Conservation (phyloP, 768 basidiomycete species). For the Pholiota molesta region DNA sequence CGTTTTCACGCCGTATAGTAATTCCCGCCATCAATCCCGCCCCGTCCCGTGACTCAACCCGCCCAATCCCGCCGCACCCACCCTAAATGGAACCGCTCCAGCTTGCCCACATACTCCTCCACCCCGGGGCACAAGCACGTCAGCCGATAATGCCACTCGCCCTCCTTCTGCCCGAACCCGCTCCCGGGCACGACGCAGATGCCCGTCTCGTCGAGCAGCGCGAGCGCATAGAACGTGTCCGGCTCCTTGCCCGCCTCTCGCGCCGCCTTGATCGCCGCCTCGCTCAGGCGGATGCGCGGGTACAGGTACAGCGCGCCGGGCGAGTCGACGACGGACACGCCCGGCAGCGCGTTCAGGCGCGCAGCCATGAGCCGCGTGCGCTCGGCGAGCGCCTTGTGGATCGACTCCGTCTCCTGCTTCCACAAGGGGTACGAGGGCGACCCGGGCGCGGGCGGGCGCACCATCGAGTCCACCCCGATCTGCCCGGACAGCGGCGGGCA, state of each 20-base stretch:
- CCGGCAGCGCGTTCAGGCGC: constrained; percentile 80
- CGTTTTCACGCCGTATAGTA: too few species aligned
- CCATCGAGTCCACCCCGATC: too few species aligned
- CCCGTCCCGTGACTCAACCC: too few species aligned
- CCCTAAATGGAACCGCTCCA: constrained; percentile 55
- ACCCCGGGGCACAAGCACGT: constrained; percentile 95
- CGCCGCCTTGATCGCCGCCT: constrained; percentile 76
- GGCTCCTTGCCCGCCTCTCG: constrained; percentile 72
- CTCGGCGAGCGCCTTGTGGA: too few species aligned
- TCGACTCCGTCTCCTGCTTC: too few species aligned
- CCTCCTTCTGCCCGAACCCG: constrained; percentile 93
- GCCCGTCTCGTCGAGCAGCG: constrained; percentile 83
- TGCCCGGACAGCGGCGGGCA: too few species aligned
- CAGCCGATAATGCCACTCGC: constrained; percentile 88
- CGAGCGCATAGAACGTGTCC: constrained; percentile 87
- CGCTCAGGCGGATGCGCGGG: constrained; percentile 78
- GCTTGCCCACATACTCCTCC: constrained; percentile 86
- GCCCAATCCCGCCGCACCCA: too few species aligned
- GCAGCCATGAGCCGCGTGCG: constrained; percentile 62
- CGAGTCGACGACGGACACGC: constrained; percentile 88
- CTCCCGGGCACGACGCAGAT: constrained; percentile 94
- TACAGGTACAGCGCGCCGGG: constrained; percentile 95
- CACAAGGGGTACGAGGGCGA: too few species aligned
- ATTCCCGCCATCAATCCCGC: too few species aligned
- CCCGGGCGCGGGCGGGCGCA: too few species aligned